A percentile compares a stretch with the other conserved stretches of the same genome.
Conservation (phyloP, 805 yeast species). For the Teunomyces kruisii region DNA sequence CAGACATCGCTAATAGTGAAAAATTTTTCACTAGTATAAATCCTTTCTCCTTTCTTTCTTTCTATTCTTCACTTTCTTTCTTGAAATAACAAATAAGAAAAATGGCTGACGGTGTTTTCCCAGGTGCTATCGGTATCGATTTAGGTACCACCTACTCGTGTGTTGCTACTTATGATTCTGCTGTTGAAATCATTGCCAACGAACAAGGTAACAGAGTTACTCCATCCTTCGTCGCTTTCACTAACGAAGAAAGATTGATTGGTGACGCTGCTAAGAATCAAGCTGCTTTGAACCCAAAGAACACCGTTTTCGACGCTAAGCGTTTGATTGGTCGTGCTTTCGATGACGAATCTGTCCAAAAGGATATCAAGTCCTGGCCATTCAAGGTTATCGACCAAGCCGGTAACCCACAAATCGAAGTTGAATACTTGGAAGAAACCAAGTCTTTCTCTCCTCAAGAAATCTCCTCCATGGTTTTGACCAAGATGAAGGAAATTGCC, state of each 20-base stretch:
- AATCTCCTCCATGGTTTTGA: constrained; percentile 49
- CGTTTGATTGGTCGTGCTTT: constrained; percentile 62
- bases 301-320: constrained; percentile 51
- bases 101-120: constrained; percentile 98
- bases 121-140: constrained; percentile 72
- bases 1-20: constrained; percentile 11
- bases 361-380: constrained; percentile 50
- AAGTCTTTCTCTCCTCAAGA: constrained; percentile 50
- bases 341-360: constrained; percentile 60
- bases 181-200: constrained; percentile 51
- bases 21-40: constrained; percentile 12
- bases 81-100: constrained; percentile 15
- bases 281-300: constrained; percentile 51
- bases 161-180: constrained; percentile 51
- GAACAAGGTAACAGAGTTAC: constrained; percentile 55
- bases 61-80: constrained; percentile 7
- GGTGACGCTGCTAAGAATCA: constrained; percentile 54
- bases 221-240: constrained; percentile 51
- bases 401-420: constrained; percentile 49
- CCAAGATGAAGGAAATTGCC: constrained; percentile 67
- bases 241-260: constrained; percentile 49
- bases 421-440: constrained; percentile 47
- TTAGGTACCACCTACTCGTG: constrained; percentile 53
- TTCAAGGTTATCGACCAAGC: constrained; percentile 44
- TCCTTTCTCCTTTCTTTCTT: constrained; percentile 9